A percentile compares a stretch with the other conserved stretches of the same genome.
phyloP scores from a whole-genome alignment of 495 filamentous ascomycete species.

The Echria macrotheca region DNA sequence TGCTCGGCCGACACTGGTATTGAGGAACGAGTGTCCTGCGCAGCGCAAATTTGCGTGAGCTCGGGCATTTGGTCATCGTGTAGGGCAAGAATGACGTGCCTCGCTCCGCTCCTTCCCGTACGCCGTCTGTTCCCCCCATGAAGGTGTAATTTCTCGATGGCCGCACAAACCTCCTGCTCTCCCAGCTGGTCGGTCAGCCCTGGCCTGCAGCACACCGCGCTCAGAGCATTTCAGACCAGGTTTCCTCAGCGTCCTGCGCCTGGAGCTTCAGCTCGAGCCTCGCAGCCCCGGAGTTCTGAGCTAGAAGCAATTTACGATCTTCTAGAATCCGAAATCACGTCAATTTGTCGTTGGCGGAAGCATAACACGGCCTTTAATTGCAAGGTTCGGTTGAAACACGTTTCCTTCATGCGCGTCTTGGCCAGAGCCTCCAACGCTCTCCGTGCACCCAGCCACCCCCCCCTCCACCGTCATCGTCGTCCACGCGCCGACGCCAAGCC shows the following conservation, averaged over 20 bases:
- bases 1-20: too few species aligned
- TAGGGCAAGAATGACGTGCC: not conserved
- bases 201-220: not conserved
- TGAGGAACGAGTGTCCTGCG: too few species aligned
- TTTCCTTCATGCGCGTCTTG: constrained; percentile 42
- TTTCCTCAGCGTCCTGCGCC: not conserved
- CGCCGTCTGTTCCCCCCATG: too few species aligned
- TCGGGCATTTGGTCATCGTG: too few species aligned
- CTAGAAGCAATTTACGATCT: constrained; percentile 38
- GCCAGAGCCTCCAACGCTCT: constrained; percentile 19
- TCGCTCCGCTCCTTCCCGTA: not conserved
- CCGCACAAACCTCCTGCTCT: not conserved
- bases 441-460: constrained; percentile 2
- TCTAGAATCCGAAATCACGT: constrained; percentile 41
- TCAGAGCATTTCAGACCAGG: not conserved
- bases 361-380: constrained; percentile 49
- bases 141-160: too few species aligned
- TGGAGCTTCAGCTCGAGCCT: constrained; percentile 11
- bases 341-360: constrained; percentile 30
- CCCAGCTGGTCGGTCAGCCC: not conserved
- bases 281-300: constrained; percentile 10
- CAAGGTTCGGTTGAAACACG: constrained; percentile 43
- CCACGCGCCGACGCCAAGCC: constrained; percentile 23
- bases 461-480: constrained; percentile 17
- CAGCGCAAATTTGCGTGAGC: too few species aligned